phyloP scores from a whole-genome alignment of 2,329 filamentous ascomycete genomes.

The Colletotrichum orchidophilum region DNA sequence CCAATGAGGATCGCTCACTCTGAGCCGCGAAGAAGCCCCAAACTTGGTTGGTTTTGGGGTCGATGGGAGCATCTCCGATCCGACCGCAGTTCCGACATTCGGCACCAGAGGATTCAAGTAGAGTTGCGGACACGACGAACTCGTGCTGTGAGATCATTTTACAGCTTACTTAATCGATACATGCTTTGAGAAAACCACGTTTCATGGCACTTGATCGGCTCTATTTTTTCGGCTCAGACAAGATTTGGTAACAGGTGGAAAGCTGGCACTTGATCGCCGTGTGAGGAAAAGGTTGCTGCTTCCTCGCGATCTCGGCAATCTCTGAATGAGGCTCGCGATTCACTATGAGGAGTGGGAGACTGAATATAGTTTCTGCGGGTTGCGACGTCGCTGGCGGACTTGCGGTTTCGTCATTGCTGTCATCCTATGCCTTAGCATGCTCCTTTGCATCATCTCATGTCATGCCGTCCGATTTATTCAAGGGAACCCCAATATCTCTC shows the following conservation, averaged over 20 bases:
- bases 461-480: constrained; percentile 17
- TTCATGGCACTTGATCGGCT: background rate
- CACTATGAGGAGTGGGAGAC: background rate
- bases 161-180: too few species aligned
- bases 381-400: background rate
- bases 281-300: background rate
- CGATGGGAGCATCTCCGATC: background rate
- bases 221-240: background rate
- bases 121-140: background rate
- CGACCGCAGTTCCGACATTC: background rate
- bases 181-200: background rate
- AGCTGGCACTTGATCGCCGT: background rate
- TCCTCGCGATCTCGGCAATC: background rate
- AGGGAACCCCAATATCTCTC: background rate
- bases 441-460: constrained; percentile 25
- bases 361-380: background rate
- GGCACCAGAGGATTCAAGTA: background rate
- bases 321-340: background rate
- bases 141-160: too few species aligned
- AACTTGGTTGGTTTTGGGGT: background rate
- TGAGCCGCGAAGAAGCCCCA: background rate
- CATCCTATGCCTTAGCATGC: constrained; percentile 9
- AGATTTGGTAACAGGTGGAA: background rate
- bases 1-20: too few species aligned
- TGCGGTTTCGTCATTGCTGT: background rate